Percentiles rank a stretch among this genome's conserved stretches.
Evolutionary conservation across 78 protist genomes (phyloP).

Genomic region (Cavenderia fasciculata): DNA sequence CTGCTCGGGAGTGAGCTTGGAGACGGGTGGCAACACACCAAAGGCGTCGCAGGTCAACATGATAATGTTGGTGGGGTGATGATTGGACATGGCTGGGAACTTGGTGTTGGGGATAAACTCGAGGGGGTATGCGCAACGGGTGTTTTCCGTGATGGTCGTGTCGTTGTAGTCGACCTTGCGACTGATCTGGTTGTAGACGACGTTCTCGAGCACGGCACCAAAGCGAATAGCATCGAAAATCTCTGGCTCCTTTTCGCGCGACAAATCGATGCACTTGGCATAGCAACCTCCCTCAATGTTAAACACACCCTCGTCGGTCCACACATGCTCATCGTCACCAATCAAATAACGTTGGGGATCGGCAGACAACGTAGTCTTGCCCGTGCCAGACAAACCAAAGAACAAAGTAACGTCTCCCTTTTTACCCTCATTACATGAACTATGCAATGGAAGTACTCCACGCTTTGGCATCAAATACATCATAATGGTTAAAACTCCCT

Average conservation of each 20-base stretch:
- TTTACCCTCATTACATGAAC: slow-evolving; percentile 87
- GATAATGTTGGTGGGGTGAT: slow-evolving; percentile 95
- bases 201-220: slow-evolving; percentile 95
- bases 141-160: slow-evolving; percentile 94
- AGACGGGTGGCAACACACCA: slow-evolving; percentile 98
- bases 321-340: slow-evolving; percentile 99
- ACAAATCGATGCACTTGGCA: slow-evolving; percentile 95
- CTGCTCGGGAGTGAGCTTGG: slow-evolving; percentile 90
- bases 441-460: slow-evolving; percentile 94
- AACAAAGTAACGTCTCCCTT: slow-evolving; percentile 87
- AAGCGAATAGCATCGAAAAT: slow-evolving; percentile 94
- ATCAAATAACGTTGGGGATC: slow-evolving; percentile 93
- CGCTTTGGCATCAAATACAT: slow-evolving; percentile 92
- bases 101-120: slow-evolving; percentile 91
- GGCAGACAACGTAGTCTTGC: slow-evolving; percentile 98
- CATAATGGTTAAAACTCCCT: slow-evolving; percentile 96
- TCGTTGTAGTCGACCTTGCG: slow-evolving; percentile 87
- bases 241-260: slow-evolving; percentile 95
- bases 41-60: slow-evolving; percentile 98
- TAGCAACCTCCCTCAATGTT: slow-evolving; percentile 99
- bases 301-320: slow-evolving; percentile 95
- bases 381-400: slow-evolving; percentile 98
- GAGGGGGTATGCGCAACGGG: slow-evolving; percentile 97
- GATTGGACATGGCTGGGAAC: slow-evolving; percentile 84
- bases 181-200: slow-evolving; percentile 79